Evolutionary conservation across 257 asterid species (phyloP).

Genomic region (Nyctanthes arbortristis): DNA sequence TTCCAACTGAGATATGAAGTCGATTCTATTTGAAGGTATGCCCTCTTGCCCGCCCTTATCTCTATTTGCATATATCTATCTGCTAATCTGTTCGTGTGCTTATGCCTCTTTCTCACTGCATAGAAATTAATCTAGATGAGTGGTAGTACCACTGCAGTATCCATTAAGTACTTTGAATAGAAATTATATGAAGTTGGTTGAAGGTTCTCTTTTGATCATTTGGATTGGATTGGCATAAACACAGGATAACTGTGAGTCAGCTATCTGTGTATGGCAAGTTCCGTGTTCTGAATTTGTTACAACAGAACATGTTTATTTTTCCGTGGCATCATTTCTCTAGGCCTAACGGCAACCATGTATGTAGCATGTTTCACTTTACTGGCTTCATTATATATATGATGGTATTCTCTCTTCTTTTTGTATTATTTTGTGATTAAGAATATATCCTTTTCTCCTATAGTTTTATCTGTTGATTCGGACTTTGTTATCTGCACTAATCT

Average conservation of each 20-base stretch:
- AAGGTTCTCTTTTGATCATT: not conserved
- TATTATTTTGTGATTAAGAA: not conserved
- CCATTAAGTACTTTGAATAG: not conserved
- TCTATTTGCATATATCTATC: too few species aligned
- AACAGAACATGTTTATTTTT: not conserved
- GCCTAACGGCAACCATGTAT: not conserved
- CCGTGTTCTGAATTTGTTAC: not conserved
- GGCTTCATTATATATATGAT: too few species aligned
- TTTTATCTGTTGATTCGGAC: not conserved
- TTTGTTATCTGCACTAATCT: not conserved
- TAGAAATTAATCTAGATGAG: too few species aligned
- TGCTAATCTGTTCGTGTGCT: too few species aligned
- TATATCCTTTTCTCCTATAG: not conserved
- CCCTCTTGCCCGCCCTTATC: not conserved
- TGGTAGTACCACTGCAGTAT: too few species aligned
- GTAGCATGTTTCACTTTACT: not conserved
- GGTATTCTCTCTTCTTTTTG: too few species aligned
- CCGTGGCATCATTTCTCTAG: not conserved
- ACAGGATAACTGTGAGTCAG: not conserved
- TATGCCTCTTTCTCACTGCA: not conserved
- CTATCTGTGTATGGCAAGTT: not conserved
- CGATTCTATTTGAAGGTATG: conserved; percentile 31
- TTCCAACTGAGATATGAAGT: conserved; percentile 1
- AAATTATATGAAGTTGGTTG: not conserved
- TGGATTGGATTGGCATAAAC: not conserved